phyloP scores from a whole-genome alignment of 2,329 filamentous ascomycete species.

The Pseudomassariella vexata region DNA sequence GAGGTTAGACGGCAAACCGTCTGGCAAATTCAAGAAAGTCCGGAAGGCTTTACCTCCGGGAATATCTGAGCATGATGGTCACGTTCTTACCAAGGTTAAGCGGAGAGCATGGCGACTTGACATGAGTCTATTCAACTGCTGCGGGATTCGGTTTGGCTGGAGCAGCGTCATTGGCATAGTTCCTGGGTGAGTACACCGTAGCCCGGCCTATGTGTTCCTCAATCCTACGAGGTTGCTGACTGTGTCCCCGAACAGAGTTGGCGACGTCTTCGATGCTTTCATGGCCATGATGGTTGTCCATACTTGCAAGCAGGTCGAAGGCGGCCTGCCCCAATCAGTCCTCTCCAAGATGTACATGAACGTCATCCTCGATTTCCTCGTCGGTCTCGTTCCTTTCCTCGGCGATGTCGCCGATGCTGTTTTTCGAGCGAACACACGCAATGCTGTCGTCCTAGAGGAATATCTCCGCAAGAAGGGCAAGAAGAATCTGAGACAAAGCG shows the following conservation, averaged over 20 bases:
- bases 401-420: conserved; percentile 71
- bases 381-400: conserved; percentile 69
- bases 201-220: too few species aligned
- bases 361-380: conserved; percentile 64
- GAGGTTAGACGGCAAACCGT: conserved; percentile 57
- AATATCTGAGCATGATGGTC: conserved; percentile 74
- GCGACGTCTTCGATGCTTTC: conserved; percentile 68
- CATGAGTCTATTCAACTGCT: conserved; percentile 74
- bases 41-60: conserved; percentile 81
- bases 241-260: conserved; percentile 46
- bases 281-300: conserved; percentile 71
- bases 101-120: conserved; percentile 81
- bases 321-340: conserved; percentile 60
- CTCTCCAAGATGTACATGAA: conserved; percentile 74
- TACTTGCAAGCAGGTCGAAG: conserved; percentile 68
- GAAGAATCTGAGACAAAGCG: conserved; percentile 43
- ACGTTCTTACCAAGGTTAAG: conserved; percentile 81
- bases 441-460: conserved; percentile 63
- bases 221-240: too few species aligned
- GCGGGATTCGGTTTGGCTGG: conserved; percentile 85
- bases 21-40: conserved; percentile 71
- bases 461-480: conserved; percentile 64
- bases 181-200: conserved; percentile 60
- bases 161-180: conserved; percentile 78
- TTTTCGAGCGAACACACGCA: conserved; percentile 72